Evolutionary conservation across 208 protist species (phyloP).

Genomic region (Leishmania martiniquensis): DNA sequence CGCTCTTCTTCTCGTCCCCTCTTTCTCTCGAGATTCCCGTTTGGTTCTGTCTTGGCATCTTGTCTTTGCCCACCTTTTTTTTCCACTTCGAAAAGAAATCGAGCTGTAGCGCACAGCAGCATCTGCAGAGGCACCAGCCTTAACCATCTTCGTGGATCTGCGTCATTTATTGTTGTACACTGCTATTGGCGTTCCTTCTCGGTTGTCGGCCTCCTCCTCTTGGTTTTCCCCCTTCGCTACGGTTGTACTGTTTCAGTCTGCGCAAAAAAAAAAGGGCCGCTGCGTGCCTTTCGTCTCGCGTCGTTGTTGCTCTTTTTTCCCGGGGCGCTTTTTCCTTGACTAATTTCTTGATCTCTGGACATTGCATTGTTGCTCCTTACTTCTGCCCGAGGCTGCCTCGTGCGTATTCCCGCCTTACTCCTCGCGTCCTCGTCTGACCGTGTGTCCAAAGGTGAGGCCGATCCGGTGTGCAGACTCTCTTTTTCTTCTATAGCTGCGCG

Average conservation of each 20-base stretch:
- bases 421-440: not conserved
- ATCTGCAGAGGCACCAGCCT: not conserved
- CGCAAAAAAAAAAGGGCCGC: not conserved
- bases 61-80: not conserved
- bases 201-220: not conserved
- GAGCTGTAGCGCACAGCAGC: not conserved
- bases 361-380: not conserved
- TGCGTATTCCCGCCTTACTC: not conserved
- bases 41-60: not conserved
- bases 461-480: not conserved
- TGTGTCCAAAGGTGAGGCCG: not conserved
- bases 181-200: not conserved
- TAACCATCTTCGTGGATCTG: constrained; percentile 5
- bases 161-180: not conserved
- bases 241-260: not conserved
- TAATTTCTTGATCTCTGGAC: not conserved
- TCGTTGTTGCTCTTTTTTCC: not conserved
- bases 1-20: not conserved
- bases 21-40: too few relatives aligned
- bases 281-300: not conserved
- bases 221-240: not conserved
- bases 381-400: not conserved
- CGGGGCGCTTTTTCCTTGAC: not conserved
- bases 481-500: not conserved
- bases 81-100: not conserved